Evolutionary conservation across 495 filamentous ascomycete species (phyloP), one percentile per base, ranked within the genome.

Genomic region (Daldinia vernicosa): DNA sequence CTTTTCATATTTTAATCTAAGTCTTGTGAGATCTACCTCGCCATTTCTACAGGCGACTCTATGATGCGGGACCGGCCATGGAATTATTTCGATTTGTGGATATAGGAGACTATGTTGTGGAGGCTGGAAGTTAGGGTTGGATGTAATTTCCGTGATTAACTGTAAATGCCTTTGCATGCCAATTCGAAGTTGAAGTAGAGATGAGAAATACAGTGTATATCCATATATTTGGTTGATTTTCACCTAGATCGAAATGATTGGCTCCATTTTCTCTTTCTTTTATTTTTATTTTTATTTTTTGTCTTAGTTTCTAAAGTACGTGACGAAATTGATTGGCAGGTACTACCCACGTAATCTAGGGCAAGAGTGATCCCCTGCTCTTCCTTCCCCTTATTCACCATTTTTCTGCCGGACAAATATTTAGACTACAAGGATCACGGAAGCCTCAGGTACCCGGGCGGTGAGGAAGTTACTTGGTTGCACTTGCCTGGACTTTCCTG

Each of bases 321-420:
- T 11, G 22, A 47, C 4, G 6, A 24, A 47, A 47, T 22, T 22
- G 19, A 22, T 47, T 24, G 17, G 43, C 19, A 47, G 24, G 43
- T 35, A 47, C 19, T 24, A n/a, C n/a, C n/a, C n/a, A n/a, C n/a
- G n/a, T n/a, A n/a, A n/a, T n/a, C n/a, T n/a, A 22, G 43, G 43
- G 43, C 12, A 22, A 56, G 22, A 9, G 53, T 22, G 28, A 53
- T 28, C 17, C 24, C 24, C 51, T 53, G 22, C 7, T 57, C 32
- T 53, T 61, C 33, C 67, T 26, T 43, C 43, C 22, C 43, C 43
- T 47, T 47, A 47, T 12, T 12, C 11, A n/a, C 11, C 22, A 30
- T 39, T 63, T 57, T 71, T 71, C 62, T 71, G 68, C 68, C 68
- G 30, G 68, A 56, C 22, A 39, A 63, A 69, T 28, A 14, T 28